Evolutionary conservation across 2,329 filamentous ascomycete species (phyloP).

Genomic region (Fusarium aywerte): DNA sequence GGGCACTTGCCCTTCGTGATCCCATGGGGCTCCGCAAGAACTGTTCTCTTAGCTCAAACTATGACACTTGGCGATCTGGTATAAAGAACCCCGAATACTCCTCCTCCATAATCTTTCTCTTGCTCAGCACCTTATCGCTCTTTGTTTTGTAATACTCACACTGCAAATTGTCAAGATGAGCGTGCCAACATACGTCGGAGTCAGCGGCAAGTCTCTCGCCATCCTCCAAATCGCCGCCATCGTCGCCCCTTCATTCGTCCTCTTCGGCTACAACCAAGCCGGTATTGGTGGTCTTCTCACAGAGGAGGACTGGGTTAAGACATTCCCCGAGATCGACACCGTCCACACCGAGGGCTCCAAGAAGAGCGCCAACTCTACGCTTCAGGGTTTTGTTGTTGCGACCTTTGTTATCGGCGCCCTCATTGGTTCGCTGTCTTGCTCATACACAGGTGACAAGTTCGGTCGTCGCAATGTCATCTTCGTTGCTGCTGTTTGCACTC

Average conservation of each 20-base stretch:
- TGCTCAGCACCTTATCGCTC: not conserved
- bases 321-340: constrained; percentile 61
- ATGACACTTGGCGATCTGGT: not conserved
- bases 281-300: constrained; percentile 77
- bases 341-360: constrained; percentile 59
- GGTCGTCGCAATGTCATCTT: constrained; percentile 68
- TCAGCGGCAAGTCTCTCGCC: constrained; percentile 51
- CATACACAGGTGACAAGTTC: constrained; percentile 65
- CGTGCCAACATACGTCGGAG: constrained; percentile 48
- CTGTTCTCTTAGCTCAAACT: constrained; percentile 2
- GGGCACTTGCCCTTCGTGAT: constrained; percentile 14
- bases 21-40: constrained; percentile 39
- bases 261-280: constrained; percentile 71
- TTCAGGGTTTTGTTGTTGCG: constrained; percentile 58
- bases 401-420: constrained; percentile 69
- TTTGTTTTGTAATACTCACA: not conserved
- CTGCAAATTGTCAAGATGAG: constrained; percentile 19
- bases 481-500: constrained; percentile 61
- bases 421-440: constrained; percentile 57
- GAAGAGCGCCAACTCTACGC: constrained; percentile 57
- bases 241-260: constrained; percentile 57
- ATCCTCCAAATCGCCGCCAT: constrained; percentile 55
- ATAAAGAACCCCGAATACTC: not conserved
- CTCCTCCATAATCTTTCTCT: not conserved
- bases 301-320: constrained; percentile 65